Evolutionary conservation across 352 stramenopile genomes (phyloP).

Genomic region (Globisporangium lucens): DNA sequence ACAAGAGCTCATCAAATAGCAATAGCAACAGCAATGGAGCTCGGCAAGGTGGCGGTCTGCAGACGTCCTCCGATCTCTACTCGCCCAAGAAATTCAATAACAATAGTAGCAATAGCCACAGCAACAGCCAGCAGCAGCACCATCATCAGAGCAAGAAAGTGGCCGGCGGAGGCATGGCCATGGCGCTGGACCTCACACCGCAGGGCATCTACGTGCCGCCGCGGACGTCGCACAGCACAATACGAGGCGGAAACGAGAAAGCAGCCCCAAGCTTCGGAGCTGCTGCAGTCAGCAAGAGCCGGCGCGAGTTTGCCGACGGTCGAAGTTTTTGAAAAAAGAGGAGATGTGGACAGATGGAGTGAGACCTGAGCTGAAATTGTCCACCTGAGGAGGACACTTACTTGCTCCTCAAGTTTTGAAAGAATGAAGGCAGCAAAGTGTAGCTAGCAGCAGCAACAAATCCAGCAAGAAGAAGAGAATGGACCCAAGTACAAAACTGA

Average conservation of each 20-base stretch:
- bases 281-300: slow-evolving; percentile 2
- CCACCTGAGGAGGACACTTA: background rate
- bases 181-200: slow-evolving; percentile 20
- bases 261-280: background rate
- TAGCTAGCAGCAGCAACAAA: background rate
- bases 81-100: slow-evolving; percentile 40
- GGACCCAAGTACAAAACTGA: background rate
- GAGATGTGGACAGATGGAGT: background rate
- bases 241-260: slow-evolving; percentile 18
- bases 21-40: background rate
- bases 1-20: background rate
- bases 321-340: slow-evolving; percentile 11
- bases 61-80: slow-evolving; percentile 49
- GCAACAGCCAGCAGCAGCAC: background rate
- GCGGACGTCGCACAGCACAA: slow-evolving; percentile 38
- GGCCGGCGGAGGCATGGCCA: slow-evolving; percentile 4
- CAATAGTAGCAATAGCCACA: slow-evolving; percentile 11
- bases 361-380: background rate
- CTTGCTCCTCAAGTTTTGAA: background rate
- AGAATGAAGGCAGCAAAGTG: background rate
- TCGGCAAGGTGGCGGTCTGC: slow-evolving; percentile 19
- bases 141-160: slow-evolving; percentile 10
- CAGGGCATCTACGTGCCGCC: slow-evolving; percentile 37
- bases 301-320: background rate
- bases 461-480: background rate